These are phyloP conservation scores for Phyllosticta ampelicida DNA, from an alignment of 2,329 filamentous ascomycete species.

Conservation along the genomic window DNA sequence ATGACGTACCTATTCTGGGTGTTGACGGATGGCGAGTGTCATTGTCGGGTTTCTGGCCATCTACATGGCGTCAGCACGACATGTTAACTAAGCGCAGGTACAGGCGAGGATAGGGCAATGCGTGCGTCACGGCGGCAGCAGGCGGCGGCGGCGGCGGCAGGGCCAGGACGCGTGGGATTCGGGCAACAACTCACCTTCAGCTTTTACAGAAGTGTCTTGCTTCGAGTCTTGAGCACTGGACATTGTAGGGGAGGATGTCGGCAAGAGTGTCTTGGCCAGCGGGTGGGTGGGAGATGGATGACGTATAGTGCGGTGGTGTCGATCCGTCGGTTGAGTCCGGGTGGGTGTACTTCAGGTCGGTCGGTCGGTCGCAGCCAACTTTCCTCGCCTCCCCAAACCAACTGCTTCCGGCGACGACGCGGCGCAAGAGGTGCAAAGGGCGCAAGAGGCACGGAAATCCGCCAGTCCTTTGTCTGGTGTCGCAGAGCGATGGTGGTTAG, in stretches of 20 bases:
- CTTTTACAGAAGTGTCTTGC: conserved; percentile 22
- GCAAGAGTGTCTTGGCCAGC: conserved; percentile 20
- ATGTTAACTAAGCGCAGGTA: neutral
- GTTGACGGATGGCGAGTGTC: conserved; percentile 7
- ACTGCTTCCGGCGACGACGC: conserved; percentile 14
- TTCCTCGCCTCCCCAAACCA: conserved; percentile 12
- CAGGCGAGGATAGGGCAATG: neutral
- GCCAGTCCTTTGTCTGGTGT: conserved; percentile 10
- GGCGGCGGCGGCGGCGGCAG: too few relatives aligned
- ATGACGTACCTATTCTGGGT: conserved; percentile 12
- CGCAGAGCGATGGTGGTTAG: conserved; percentile 4
- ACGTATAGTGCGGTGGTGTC: conserved; percentile 22
- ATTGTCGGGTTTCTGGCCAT: conserved; percentile 6
- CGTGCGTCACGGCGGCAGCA: neutral
- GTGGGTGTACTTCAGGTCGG: conserved; percentile 4
- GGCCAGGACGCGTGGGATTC: neutral
- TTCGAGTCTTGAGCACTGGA: conserved; percentile 28
- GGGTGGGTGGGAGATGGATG: conserved; percentile 24
- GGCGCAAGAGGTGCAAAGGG: neutral
- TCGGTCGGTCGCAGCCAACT: conserved; percentile 15
- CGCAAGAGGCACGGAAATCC: neutral
- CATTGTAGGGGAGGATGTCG: conserved; percentile 27
- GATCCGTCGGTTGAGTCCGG: conserved; percentile 13
- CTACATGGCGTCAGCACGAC: neutral
- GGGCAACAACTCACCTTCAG: conserved; percentile 23